These are phyloP conservation scores for Rasamsonia emersonii DNA, from an alignment of 2,329 filamentous ascomycete species.

Conservation along the genomic window DNA sequence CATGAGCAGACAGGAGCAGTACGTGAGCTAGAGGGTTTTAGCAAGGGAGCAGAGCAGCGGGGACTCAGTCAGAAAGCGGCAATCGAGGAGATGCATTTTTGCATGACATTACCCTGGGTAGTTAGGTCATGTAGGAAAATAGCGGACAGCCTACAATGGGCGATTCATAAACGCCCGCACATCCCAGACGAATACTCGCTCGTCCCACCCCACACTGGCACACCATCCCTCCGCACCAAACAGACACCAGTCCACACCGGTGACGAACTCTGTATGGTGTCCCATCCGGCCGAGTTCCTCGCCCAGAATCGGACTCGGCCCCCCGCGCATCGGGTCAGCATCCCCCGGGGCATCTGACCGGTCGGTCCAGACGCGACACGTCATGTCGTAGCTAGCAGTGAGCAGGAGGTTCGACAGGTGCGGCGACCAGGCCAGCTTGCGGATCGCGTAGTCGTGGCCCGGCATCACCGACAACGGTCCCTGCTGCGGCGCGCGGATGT, in stretches of 20 bases:
- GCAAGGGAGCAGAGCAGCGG: too few relatives aligned
- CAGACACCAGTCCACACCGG: slow-evolving; percentile 94
- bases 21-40: too few relatives aligned
- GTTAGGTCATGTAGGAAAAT: not conserved
- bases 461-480: slow-evolving; percentile 66
- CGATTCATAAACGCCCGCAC: slow-evolving; percentile 59
- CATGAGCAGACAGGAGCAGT: too few relatives aligned
- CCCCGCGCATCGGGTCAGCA: slow-evolving; percentile 29
- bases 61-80: too few relatives aligned
- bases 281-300: slow-evolving; percentile 80
- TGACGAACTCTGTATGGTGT: slow-evolving; percentile 88
- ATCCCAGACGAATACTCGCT: slow-evolving; percentile 86
- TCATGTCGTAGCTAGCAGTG: slow-evolving; percentile 96
- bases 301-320: slow-evolving; percentile 43
- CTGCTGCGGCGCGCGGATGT: slow-evolving; percentile 66
- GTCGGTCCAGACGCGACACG: slow-evolving; percentile 87
- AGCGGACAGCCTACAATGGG: slow-evolving; percentile 11
- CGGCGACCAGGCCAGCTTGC: slow-evolving; percentile 82
- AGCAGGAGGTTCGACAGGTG: slow-evolving; percentile 83
- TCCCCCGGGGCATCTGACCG: slow-evolving; percentile 43
- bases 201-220: slow-evolving; percentile 90
- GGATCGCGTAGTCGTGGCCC: slow-evolving; percentile 86
- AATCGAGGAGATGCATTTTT: slow-evolving; percentile 10
- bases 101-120: not conserved
- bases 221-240: slow-evolving; percentile 96